Evolutionary conservation across 352 stramenopile genomes (phyloP), one percentile per base, ranked within the genome.

Genomic region (Phytophthora ramorum): DNA sequence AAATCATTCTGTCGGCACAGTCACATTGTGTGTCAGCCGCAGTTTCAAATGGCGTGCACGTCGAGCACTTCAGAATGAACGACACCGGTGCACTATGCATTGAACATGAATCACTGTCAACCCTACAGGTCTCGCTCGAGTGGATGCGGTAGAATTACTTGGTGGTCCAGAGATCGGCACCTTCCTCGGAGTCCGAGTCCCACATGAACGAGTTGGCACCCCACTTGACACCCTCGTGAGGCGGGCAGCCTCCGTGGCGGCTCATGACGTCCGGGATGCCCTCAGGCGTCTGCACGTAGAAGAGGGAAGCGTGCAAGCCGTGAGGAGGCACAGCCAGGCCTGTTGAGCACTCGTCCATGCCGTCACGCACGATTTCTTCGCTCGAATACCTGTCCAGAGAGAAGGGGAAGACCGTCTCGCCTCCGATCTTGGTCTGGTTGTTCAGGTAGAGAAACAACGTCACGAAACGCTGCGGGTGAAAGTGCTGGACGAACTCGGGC

Each of bases 361-460:
- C 88, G 7, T 71, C 75, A 41, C 88, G 85, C 35, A 88, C 64
- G 46, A 96, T 95, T 14, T 67, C 43, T 38, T 92, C 83, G 43
- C 91, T 75, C 47, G 65, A 89, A 63, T 83, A 92, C 12, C 85
- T 72, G 26, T 95, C 89, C 14, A 87, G 63, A 46, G 87, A 94
- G 70, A 87, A 89, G n/a, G 87, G 97, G 77, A 99, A 99, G n/a
- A 99, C 93, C 0, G 97, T 99, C 75, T 99, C 93, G 26, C 97
- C 97, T 14, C 97, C 97, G 17, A 92, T 48, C 63, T 98, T 95
- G 52, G 89, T 91, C 52, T 99, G 89, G 71, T 98, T 96, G 73
- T 91, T 98, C 35, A 99, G 77, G 77, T 99, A 99, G 54, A 98
- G 83, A 69, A 99, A 98, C 5, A 99, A 75, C 49, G 97, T 99